phyloP scores from a whole-genome alignment of 176 grass and related monocot genomes.

The Puccinellia tenuiflora region DNA sequence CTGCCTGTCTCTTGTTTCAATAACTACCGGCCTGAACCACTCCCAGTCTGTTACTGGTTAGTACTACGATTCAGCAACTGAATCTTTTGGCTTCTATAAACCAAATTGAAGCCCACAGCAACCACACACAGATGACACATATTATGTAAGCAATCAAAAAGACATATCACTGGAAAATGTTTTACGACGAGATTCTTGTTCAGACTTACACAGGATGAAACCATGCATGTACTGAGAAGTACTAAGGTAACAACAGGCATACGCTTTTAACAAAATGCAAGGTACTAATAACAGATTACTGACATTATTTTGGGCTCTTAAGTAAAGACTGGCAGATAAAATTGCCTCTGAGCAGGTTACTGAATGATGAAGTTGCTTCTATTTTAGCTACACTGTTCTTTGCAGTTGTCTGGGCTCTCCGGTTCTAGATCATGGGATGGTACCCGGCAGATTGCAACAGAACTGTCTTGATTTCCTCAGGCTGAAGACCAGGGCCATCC shows the following conservation, averaged over 20 bases:
- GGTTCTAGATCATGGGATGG: conserved; percentile 37
- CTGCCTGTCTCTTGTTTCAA: background rate
- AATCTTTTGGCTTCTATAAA: conserved; percentile 3
- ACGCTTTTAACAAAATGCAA: conserved; percentile 1
- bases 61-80: background rate
- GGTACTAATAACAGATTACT: background rate
- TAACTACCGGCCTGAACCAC: background rate
- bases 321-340: conserved; percentile 7
- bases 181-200: background rate
- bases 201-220: conserved; percentile 16
- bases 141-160: background rate
- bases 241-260: background rate
- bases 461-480: conserved; percentile 88
- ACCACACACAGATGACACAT: background rate
- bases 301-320: conserved; percentile 27
- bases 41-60: background rate
- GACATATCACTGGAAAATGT: background rate
- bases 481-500: conserved; percentile 60
- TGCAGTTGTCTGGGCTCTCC: background rate
- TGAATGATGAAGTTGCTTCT: conserved; percentile 20
- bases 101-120: background rate
- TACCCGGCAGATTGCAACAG: conserved; percentile 74
- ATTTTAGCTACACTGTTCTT: conserved; percentile 18
- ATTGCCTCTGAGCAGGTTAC: background rate
- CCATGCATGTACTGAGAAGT: conserved; percentile 17